Percentiles rank a stretch among this genome's conserved stretches.
phyloP scores from a whole-genome alignment of 202 grass and related monocot species.

The Setaria italica region DNA sequence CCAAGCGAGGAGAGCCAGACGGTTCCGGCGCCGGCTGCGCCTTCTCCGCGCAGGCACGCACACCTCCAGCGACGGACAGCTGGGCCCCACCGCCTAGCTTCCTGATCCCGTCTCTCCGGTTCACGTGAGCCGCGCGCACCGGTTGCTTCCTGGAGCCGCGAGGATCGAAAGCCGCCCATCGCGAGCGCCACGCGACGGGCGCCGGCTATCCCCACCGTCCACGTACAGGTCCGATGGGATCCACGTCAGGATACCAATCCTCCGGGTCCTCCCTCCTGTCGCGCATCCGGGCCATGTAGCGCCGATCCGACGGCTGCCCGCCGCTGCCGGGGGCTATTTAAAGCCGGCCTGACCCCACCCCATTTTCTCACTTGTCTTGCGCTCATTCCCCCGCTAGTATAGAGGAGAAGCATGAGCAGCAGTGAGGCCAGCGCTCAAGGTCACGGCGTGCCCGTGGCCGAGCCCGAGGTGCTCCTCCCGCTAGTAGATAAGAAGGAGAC shows the following conservation, averaged over 20 bases:
- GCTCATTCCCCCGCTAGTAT: neutral
- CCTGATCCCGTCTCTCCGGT: neutral
- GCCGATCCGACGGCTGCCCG: constrained; percentile 46
- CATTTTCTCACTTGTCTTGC: constrained; percentile 7
- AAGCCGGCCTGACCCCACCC: constrained; percentile 19
- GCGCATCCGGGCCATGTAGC: constrained; percentile 44
- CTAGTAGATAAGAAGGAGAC: neutral
- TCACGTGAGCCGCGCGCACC: constrained; percentile 40
- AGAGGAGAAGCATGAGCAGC: constrained; percentile 30
- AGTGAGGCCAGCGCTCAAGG: constrained; percentile 19
- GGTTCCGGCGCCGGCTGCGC: neutral
- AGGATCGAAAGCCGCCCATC: constrained; percentile 34
- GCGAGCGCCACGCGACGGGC: constrained; percentile 42
- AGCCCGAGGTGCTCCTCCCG: neutral
- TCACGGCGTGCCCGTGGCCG: neutral
- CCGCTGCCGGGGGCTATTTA: constrained; percentile 44
- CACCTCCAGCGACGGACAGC: rapidly evolving
- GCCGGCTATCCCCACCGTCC: constrained; percentile 51
- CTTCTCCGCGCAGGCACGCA: neutral
- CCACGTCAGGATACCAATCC: constrained; percentile 45
- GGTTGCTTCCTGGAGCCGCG: constrained; percentile 34
- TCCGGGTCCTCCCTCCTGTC: constrained; percentile 36
- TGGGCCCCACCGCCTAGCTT: neutral
- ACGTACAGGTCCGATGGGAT: constrained; percentile 44
- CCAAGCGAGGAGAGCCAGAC: constrained; percentile 27